phyloP scores from a whole-genome alignment of 768 basidiomycete species.

The Collybiopsis luxurians region DNA sequence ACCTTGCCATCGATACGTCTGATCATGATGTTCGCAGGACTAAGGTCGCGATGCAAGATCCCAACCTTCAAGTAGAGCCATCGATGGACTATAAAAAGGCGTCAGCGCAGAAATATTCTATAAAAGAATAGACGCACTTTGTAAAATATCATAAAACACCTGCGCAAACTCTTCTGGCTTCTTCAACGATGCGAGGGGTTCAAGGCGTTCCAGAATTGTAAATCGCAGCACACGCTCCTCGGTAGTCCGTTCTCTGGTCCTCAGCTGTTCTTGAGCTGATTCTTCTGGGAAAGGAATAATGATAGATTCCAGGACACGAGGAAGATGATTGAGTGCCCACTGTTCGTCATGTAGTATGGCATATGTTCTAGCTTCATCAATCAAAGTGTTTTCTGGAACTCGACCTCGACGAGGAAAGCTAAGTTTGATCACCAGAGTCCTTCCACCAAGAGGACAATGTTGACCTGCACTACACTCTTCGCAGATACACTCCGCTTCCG shows the following conservation, averaged over 20 bases:
- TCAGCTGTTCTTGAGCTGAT: background rate
- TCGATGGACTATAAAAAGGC: conserved; percentile 4
- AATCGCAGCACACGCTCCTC: background rate
- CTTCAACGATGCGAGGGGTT: background rate
- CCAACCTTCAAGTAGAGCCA: conserved; percentile 5
- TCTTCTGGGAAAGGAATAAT: background rate
- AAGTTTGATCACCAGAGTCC: background rate
- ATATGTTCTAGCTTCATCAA: background rate
- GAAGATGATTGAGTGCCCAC: conserved; percentile 1
- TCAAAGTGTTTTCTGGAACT: background rate
- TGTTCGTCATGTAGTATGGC: background rate
- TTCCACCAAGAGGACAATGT: background rate
- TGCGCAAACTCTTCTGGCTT: background rate
- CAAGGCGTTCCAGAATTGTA: background rate
- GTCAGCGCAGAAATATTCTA: background rate
- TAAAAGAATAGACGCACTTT: background rate
- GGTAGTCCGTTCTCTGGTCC: background rate
- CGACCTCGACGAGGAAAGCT: background rate
- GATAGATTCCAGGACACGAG: background rate
- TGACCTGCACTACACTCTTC: background rate
- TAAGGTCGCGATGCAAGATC: conserved; percentile 16
- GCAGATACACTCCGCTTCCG: background rate
- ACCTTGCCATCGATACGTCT: conserved; percentile 11
- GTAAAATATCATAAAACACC: background rate
- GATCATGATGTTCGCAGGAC: conserved; percentile 12